Evolutionary conservation across 2,329 filamentous ascomycete genomes (phyloP).

Genomic region (Epichloe bromicola): DNA sequence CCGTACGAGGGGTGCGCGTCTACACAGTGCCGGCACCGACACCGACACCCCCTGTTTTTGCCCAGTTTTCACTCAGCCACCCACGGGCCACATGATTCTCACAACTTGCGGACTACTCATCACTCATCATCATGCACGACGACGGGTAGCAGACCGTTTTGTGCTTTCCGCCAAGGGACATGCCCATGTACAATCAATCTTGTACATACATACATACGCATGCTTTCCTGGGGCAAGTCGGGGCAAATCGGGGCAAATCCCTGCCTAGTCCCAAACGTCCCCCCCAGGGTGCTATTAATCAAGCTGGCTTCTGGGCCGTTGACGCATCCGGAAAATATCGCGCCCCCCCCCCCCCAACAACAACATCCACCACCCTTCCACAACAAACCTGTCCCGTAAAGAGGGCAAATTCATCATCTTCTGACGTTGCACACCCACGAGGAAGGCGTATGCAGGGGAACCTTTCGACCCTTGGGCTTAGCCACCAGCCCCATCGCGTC

Average conservation of each 20-base stretch:
- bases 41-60: neutral
- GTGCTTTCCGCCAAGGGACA: neutral
- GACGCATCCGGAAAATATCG: neutral
- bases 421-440: neutral
- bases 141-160: neutral
- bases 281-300: neutral
- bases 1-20: neutral
- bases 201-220: neutral
- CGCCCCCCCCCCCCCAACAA: no score
- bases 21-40: neutral
- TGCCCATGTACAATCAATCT: neutral
- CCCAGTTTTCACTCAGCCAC: slow-evolving; percentile 2
- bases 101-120: neutral
- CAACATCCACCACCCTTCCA: neutral
- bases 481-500: neutral
- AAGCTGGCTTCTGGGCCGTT: neutral
- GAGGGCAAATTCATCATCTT: neutral
- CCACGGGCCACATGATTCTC: neutral
- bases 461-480: neutral
- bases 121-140: neutral
- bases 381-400: neutral
- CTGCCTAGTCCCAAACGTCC: neutral
- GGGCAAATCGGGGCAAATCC: neutral
- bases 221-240: no score
- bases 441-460: neutral